Base-by-base conservation (phyloP, 2,329 filamentous ascomycete species). In the Fusarium miscanthi region DNA sequence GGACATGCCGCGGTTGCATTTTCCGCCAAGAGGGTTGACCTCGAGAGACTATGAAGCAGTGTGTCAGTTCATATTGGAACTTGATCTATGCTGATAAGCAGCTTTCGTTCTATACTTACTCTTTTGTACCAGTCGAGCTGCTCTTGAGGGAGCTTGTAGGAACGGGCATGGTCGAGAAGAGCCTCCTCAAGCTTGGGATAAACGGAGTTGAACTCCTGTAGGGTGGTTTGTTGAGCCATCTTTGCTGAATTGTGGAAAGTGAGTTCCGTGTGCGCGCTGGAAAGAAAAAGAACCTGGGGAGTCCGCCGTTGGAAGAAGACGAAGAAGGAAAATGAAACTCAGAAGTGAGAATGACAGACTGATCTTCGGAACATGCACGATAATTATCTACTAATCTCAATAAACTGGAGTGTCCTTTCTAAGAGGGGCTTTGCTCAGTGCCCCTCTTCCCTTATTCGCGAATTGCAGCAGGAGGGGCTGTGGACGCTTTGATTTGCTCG, bases 1-100 rank as follows among this genome's bases (percentile, higher is more conserved):
- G 52, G 95, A 98, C 90, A 99, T 97, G 85, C 96, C 96, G 80
- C 96, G 94, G 86, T 99, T 99, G 87, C 95, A 97, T 88, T 99
- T 99, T 81, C 96, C 96, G 77, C 96, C 96, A 59, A 96, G 86
- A 11, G 94, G 90, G 85, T 99, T 99, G 85, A 90, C 88, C 80
- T 95, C 89, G 78, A 98, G 71, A 33, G 88, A 70, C 89, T 98
- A 51, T 37, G 35, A 41, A 38, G 21, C 21, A 27, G 7, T 35
- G 38, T 41, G 33, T 49, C 23, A 43, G 60, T 42, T 46, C 25
- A 30, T 8, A 21, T 37, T 33, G 43, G 30, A 33, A 54, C 30
- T 19, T 35, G 27, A 49, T 65, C 25, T 11, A 33, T n/a, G 31
- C 6, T 42, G 43, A 46, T 12, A 35, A 51, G n/a, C 30, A 33